These are phyloP conservation scores for Thermomucor indicae-seudaticae DNA, from an alignment of 371 early-diverging fungal species.

Conservation along the genomic window DNA sequence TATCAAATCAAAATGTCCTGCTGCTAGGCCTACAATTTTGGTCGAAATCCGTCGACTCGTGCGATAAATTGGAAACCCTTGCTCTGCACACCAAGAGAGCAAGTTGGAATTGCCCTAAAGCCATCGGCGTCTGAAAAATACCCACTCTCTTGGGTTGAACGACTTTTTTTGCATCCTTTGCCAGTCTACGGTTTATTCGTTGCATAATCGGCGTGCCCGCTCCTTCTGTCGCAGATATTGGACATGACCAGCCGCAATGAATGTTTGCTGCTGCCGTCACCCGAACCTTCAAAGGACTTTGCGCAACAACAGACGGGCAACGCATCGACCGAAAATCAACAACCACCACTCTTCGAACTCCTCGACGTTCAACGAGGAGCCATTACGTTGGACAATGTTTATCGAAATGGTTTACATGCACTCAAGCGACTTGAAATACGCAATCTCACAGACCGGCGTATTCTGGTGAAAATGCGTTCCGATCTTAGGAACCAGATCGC, in stretches of 20 bases:
- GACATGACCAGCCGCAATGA: slow-evolving; percentile 16
- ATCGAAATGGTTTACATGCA: slow-evolving; percentile 81
- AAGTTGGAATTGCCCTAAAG: too few species aligned
- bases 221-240: neutral
- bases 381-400: slow-evolving; percentile 68
- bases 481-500: slow-evolving; percentile 80
- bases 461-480: slow-evolving; percentile 75
- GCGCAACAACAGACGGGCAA: neutral
- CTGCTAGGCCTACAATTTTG: too few species aligned
- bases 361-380: slow-evolving; percentile 46
- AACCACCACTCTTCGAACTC: slow-evolving; percentile 49
- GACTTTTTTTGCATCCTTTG: too few species aligned
- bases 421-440: slow-evolving; percentile 70
- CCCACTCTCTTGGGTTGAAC: too few species aligned
- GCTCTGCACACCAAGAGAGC: too few species aligned
- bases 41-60: too few species aligned
- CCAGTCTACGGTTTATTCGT: too few species aligned
- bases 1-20: too few species aligned
- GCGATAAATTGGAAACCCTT: too few species aligned
- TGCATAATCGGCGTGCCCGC: too few species aligned
- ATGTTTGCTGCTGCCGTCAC: slow-evolving; percentile 9
- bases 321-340: neutral
- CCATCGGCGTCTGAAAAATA: too few species aligned
- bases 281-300: neutral
- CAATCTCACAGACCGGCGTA: slow-evolving; percentile 55